A percentile compares a stretch with the other conserved stretches of the same genome.
Evolutionary conservation across 176 grass and related monocot species (phyloP).

Genomic region (Cenchrus purpureus): DNA sequence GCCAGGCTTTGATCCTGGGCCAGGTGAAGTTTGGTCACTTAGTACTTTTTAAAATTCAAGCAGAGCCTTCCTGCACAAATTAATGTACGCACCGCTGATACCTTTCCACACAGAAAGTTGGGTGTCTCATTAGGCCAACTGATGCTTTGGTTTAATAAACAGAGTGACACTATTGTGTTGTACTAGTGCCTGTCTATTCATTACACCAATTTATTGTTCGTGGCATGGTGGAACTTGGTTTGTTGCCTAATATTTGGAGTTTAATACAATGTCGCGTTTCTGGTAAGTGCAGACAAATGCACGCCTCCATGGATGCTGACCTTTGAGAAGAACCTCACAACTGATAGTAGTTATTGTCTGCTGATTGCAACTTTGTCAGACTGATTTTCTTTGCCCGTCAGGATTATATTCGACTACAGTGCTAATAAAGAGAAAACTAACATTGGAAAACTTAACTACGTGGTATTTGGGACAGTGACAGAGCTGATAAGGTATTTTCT

Average conservation of each 20-base stretch:
- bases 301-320: slow-evolving; percentile 23
- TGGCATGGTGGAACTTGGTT: slow-evolving; percentile 4
- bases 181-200: slow-evolving; percentile 28
- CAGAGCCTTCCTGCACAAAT: slow-evolving; percentile 5
- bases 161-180: background rate
- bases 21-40: background rate
- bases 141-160: slow-evolving; percentile 15
- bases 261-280: slow-evolving; percentile 11
- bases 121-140: slow-evolving; percentile 14
- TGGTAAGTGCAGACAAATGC: slow-evolving; percentile 27
- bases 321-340: slow-evolving; percentile 38
- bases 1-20: background rate
- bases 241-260: slow-evolving; percentile 35
- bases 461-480: no score
- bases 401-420: background rate
- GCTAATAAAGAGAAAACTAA: no score
- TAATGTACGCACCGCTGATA: background rate
- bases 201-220: slow-evolving; percentile 24
- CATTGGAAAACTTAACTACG: no score
- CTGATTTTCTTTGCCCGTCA: background rate
- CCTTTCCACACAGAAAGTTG: background rate
- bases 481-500: no score
- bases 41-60: background rate
- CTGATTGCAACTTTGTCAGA: background rate
- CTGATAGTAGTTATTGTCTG: slow-evolving; percentile 21